Base-by-base conservation (phyloP, 2,329 filamentous ascomycete genomes). In the Pseudogymnoascus sp. region DNA sequence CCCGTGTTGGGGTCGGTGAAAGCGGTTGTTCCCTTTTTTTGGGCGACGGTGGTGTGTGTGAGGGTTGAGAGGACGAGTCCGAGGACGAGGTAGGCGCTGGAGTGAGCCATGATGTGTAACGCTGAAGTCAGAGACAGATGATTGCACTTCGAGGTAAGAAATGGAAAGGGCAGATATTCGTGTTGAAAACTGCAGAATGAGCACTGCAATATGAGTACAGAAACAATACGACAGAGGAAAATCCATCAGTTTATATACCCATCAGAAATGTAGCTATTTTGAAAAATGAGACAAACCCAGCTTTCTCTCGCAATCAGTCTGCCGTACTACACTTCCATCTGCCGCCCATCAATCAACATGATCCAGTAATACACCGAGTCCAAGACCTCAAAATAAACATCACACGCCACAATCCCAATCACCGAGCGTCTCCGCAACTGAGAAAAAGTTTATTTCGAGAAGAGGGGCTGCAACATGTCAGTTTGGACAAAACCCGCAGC, bases 1-100 rank as follows among this genome's bases (percentile, higher is more conserved):
- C 72, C 73, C 0, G 74, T 76, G 4, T 66, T 61, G 14, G 71
- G 71, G 49, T 77, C 75, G 25, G 68, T 69, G 64, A 75, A 75
- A 21, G 70, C 23, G 2, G 62, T 6, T 40, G 65, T 65, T n/a
- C 46, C 42, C 36, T 59, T 43, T 3, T 38, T 8, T 16, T 53
- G 46, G 12, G 46, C 46, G 7, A 53, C 14, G 46, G 46, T 8
- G 23, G 46, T 53, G 46, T 31, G 14, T 53, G 46, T 28, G 46
- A 53, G 23, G 46, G 23, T 16, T 4, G 21, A 49, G 12, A 49
- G 12, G 21, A 25, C 11, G 3, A 53, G 23, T 11, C 23, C 23
- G 6, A 53, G 9, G 23, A 9, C 16, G 2, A 53, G 14, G 23
- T 11, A 16, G 23, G 23, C 0, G 14, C 7, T 9, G 23, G 3